Conservation (phyloP, 148 eudicot genomes). For the Linanthus parryae region DNA sequence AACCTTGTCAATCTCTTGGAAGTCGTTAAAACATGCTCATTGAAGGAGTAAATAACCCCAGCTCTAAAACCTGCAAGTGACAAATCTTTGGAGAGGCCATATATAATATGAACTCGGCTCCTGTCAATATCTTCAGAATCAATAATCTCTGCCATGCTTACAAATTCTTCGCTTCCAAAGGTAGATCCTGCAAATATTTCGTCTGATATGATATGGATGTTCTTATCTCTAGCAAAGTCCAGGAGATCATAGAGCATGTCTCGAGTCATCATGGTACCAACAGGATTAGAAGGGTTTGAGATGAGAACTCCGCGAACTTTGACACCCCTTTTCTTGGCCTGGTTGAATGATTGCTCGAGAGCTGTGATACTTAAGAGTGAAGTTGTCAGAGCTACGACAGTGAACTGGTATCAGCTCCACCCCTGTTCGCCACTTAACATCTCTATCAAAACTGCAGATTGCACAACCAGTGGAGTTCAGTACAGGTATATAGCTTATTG, state of each 20-base stretch:
- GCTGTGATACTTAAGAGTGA: slow-evolving; percentile 51
- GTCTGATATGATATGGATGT: slow-evolving; percentile 76
- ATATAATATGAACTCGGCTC: slow-evolving; percentile 69
- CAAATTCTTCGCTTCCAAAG: slow-evolving; percentile 50
- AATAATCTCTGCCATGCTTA: slow-evolving; percentile 73
- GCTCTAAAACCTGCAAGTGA: slow-evolving; percentile 64
- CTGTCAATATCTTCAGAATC: slow-evolving; percentile 60
- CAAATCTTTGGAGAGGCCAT: slow-evolving; percentile 73
- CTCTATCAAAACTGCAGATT: slow-evolving; percentile 84
- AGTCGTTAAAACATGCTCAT: slow-evolving; percentile 60
- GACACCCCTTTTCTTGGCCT: slow-evolving; percentile 71
- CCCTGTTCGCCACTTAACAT: slow-evolving; percentile 64
- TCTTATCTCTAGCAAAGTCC: slow-evolving; percentile 77
- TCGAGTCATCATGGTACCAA: slow-evolving; percentile 48
- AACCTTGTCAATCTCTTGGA: slow-evolving; percentile 62
- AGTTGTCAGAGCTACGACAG: slow-evolving; percentile 72
- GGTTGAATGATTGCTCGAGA: slow-evolving; percentile 67
- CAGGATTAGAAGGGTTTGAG: slow-evolving; percentile 80
- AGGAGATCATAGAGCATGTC: slow-evolving; percentile 48
- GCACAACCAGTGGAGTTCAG: too few relatives aligned
- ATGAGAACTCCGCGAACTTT: slow-evolving; percentile 66
- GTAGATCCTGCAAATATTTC: slow-evolving; percentile 74
- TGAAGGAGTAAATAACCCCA: slow-evolving; percentile 64
- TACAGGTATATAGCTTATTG: too few relatives aligned
- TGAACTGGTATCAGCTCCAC: slow-evolving; percentile 75